Base-by-base conservation (phyloP, 108 stramenopile genomes). In the Skeletonema costatum region DNA sequence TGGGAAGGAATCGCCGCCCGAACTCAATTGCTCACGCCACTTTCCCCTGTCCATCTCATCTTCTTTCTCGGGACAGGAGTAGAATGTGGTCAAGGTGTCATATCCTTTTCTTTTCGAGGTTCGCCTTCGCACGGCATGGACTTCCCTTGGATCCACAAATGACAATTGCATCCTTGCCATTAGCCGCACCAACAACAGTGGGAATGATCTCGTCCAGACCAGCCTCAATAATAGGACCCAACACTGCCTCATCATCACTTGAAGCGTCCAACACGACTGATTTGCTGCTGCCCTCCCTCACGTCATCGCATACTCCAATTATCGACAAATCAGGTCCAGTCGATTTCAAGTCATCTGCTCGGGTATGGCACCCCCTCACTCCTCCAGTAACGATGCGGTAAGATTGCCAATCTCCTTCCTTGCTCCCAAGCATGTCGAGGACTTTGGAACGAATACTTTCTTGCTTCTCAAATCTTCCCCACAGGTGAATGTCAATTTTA, bases 321-420 rank as follows among this genome's bases (percentile, higher is more conserved):
- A 77, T 77, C 38, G 66, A 77, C 39, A 73, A 74, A 30, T 74
- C 82, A 4, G 95, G 95, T 36, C 95, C 95, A 39, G 86, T 84
- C 16, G 84, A 80, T 38, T 83, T 81, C 11, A 84, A 83, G 72
- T 96, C 95, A 31, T 93, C 87, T 33, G 84, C 80, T 92, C 95
- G 92, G 31, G 87, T 88, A 39, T 78, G 70, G 12, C 80, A 81
- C 50, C 90, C 93, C 70, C 83, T 85, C 88, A 94, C 92, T 21
- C 93, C 93, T 56, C 93, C 93, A 64, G 85, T 86, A 51, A 94
- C 88, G 68, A 94, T 83, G 41, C 91, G 88, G 76, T 78, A 94
- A 10, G 75, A 81, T 25, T 53, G 51, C 4, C 88, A 86, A 41
- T 44, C 60, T 14, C 61, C 35, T 1, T 51, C 62, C 29, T 60